Base-by-base conservation (phyloP, 2,329 filamentous ascomycete species). In the Talaromyces islandicus region DNA sequence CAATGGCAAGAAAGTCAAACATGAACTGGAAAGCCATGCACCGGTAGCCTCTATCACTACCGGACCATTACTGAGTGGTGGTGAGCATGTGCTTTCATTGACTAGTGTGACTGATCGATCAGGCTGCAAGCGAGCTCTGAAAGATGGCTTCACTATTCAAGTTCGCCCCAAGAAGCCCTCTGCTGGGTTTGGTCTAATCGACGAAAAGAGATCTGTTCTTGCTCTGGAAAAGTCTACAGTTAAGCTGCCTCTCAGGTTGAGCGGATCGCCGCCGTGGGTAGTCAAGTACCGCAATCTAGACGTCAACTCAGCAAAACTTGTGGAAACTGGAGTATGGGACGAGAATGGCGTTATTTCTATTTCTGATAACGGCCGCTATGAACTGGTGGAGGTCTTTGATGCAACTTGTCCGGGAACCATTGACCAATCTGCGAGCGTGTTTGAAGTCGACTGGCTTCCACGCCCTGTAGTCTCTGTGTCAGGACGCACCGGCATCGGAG, bases 131-230 rank as follows among this genome's bases (percentile, higher is more conserved):
- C 91, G 90, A 57, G 88, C 89, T 70, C 76, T 97, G 59, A 89
- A 94, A 68, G 89, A 94, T 60, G 90, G 93, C 71, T 83, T 88
- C 57, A 93, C 90, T 75, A 89, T 99, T 62, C 85, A 88, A 12
- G 94, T 97, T 55, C 86, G 92, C 55, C 88, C 92, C 59, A 93
- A 97, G 75, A 88, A 90, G 66, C 94, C 94, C 7, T 88, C 91
- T 66, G 93, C 85, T 7, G 86, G 87, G 3, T 99, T 99, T 75
- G 93, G 92, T 10, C 81, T 89, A 56, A 80, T 97, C 46, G 92
- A 97, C 65, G 90, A 90, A 68, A 91, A 89, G 71, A 85, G 89
- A 60, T 85, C 80, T 60, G 82, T 91, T 50, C 85, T 87, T 69
- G 89, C 89, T 14, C 81, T 97, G 14, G 91, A 97, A 72, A 87